Conservation (phyloP, 140 eudicot species). For the Senecio squalidus region DNA sequence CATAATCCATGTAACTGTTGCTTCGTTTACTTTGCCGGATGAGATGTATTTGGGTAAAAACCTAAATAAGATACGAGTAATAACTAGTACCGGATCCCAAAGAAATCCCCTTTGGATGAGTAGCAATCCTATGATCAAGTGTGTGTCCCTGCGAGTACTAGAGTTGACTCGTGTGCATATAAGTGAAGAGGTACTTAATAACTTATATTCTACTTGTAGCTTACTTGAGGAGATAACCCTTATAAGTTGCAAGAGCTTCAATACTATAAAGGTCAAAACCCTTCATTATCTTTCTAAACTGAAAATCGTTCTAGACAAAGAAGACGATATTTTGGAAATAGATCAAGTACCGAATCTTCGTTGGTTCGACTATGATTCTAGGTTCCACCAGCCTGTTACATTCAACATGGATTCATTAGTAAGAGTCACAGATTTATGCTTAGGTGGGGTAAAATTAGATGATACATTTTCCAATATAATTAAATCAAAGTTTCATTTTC, state of each 20-base stretch:
- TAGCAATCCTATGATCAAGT: background rate
- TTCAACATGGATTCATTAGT: background rate
- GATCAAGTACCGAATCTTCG: background rate
- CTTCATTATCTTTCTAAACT: background rate
- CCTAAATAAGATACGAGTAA: background rate
- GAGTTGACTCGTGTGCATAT: background rate
- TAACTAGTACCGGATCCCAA: background rate
- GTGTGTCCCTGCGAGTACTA: constrained; percentile 8
- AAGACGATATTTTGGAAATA: background rate
- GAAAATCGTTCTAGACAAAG: background rate
- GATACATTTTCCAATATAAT: background rate
- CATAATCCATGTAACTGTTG: no score
- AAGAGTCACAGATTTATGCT: background rate
- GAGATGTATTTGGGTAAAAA: background rate
- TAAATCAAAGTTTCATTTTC: background rate
- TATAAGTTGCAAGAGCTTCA: background rate
- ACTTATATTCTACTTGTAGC: background rate
- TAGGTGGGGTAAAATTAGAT: background rate
- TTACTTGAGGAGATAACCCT: background rate
- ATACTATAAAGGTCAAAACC: background rate
- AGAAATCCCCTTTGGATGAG: background rate
- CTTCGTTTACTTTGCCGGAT: background rate
- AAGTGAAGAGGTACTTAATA: background rate
- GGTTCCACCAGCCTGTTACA: background rate
- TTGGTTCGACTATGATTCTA: background rate